phyloP scores from a whole-genome alignment of 148 eudicot species.

The Vaccinium corymbosum region DNA sequence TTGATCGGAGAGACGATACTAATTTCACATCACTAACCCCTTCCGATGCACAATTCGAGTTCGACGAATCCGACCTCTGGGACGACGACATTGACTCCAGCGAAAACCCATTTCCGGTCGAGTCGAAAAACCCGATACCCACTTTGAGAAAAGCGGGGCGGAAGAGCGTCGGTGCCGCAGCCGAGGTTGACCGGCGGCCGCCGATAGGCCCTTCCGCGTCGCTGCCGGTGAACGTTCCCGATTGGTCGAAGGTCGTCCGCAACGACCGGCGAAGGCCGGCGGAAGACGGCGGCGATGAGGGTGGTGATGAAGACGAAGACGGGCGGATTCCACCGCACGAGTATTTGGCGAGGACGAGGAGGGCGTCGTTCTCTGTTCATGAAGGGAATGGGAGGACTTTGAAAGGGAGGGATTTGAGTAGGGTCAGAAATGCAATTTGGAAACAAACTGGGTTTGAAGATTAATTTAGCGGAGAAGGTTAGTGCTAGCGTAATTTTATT shows the following conservation, averaged over 20 bases:
- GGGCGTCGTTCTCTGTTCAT: constrained; percentile 64
- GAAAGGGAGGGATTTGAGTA: constrained; percentile 68
- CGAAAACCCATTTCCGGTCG: background rate
- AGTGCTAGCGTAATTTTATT: background rate
- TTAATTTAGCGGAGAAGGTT: constrained; percentile 11
- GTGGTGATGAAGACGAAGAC: constrained; percentile 22
- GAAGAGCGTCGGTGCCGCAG: background rate
- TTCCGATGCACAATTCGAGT: constrained; percentile 31
- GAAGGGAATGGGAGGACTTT: constrained; percentile 71
- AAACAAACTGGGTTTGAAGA: constrained; percentile 73
- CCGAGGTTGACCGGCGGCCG: constrained; percentile 16
- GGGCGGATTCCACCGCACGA: constrained; percentile 67
- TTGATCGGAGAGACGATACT: background rate
- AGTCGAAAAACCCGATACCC: constrained; percentile 19
- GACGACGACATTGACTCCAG: background rate
- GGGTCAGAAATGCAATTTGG: constrained; percentile 76
- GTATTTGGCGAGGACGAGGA: constrained; percentile 51
- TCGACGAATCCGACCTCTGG: constrained; percentile 53
- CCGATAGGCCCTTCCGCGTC: constrained; percentile 19
- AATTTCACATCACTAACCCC: background rate
- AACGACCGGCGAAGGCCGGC: constrained; percentile 3
- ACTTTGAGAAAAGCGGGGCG: constrained; percentile 16
- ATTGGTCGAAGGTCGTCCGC: constrained; percentile 41
- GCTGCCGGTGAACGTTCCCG: constrained; percentile 36
- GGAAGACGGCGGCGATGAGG: constrained; percentile 21